phyloP scores from a whole-genome alignment of 176 grass and related monocot species.

The Rhynchospora breviuscula region DNA sequence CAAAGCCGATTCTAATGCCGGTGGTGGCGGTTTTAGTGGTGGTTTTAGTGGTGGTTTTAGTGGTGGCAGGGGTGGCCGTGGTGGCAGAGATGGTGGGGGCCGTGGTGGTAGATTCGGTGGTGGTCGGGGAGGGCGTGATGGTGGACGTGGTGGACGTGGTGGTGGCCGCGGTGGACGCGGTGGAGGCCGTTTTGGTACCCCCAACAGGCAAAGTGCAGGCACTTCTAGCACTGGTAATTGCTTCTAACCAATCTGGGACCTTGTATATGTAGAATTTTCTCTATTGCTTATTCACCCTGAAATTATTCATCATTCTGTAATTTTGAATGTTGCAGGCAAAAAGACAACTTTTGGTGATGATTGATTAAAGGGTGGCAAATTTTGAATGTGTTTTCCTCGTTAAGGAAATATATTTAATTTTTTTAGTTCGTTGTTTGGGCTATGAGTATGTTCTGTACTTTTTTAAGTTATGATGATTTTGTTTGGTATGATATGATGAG shows the following conservation, averaged over 20 bases:
- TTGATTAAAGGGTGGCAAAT: not conserved
- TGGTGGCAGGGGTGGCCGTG: constrained; percentile 34
- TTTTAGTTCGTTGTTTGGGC: not conserved
- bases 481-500: not conserved
- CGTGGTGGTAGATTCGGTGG: constrained; percentile 22
- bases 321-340: constrained; percentile 42
- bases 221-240: constrained; percentile 53
- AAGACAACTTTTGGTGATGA: constrained; percentile 64
- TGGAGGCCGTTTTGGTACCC: constrained; percentile 32
- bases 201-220: constrained; percentile 33
- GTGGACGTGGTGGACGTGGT: not conserved
- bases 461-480: not conserved
- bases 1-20: constrained; percentile 13
- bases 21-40: constrained; percentile 30
- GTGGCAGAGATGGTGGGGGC: constrained; percentile 6
- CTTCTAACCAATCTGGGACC: not conserved
- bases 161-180: constrained; percentile 20
- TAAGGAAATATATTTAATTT: not conserved
- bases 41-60: constrained; percentile 27
- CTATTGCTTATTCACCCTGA: not conserved
- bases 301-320: not conserved
- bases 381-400: not conserved
- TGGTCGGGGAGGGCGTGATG: constrained; percentile 25
- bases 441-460: not conserved
- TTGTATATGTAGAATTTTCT: not conserved